Percentiles rank a stretch among this genome's conserved stretches.
Conservation (phyloP, 495 filamentous ascomycete species). For the Xylaria curta region DNA sequence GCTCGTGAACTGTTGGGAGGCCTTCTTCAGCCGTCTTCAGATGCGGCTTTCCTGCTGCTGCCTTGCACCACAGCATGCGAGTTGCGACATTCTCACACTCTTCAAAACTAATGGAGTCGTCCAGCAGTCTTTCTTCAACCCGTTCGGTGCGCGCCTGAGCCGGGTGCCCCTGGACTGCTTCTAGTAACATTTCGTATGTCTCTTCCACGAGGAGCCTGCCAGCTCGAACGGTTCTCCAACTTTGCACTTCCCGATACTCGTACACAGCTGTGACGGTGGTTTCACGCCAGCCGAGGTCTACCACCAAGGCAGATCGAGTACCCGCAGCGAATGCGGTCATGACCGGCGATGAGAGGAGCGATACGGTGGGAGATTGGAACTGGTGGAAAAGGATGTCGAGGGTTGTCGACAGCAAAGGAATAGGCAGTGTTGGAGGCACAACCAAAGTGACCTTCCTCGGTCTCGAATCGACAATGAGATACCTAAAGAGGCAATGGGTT, state of each 20-base stretch:
- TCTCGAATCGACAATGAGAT: slow-evolving; percentile 78
- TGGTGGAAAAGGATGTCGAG: slow-evolving; percentile 78
- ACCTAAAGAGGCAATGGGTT: slow-evolving; percentile 49
- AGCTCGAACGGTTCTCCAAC: slow-evolving; percentile 72
- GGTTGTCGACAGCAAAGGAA: slow-evolving; percentile 74
- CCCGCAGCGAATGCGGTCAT: slow-evolving; percentile 79
- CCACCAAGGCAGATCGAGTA: slow-evolving; percentile 76
- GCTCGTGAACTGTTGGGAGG: slow-evolving; percentile 55
- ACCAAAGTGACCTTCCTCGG: slow-evolving; percentile 73
- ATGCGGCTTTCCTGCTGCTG: slow-evolving; percentile 34
- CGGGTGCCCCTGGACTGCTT: slow-evolving; percentile 36
- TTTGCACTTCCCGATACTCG: slow-evolving; percentile 81
- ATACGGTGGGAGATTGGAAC: slow-evolving; percentile 82
- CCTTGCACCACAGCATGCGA: slow-evolving; percentile 79
- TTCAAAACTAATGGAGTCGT: slow-evolving; percentile 62
- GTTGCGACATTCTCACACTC: slow-evolving; percentile 78
- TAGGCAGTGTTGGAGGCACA: slow-evolving; percentile 78
- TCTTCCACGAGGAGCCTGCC: slow-evolving; percentile 72
- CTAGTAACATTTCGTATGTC: slow-evolving; percentile 68
- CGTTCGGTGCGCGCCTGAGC: slow-evolving; percentile 28
- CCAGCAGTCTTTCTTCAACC: slow-evolving; percentile 40
- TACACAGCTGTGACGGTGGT: slow-evolving; percentile 81
- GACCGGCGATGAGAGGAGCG: slow-evolving; percentile 75
- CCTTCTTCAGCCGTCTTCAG: slow-evolving; percentile 40
- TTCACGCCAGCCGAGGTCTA: slow-evolving; percentile 93